Evolutionary conservation across 495 filamentous ascomycete genomes (phyloP), one percentile per base, ranked within the genome.

Genomic region (Penicillium antarcticum): DNA sequence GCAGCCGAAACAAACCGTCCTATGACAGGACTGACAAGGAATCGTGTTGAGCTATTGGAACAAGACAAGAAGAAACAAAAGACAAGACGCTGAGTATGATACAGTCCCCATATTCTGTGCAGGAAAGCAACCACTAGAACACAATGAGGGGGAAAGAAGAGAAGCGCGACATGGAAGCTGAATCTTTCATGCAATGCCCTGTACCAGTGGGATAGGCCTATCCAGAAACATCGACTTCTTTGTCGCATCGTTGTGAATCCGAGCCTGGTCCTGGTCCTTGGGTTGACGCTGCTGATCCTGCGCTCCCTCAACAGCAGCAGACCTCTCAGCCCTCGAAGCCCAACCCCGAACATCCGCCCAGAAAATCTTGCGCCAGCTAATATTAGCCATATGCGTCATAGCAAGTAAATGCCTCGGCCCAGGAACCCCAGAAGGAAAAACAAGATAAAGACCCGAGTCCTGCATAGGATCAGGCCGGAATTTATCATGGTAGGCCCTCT

Each of bases 401-500:
- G 68, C 68, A 8, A 71, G 40, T 49, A 75, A 52, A 19, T 70
- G 56, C 19, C 66, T 45, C 0, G 63, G 60, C 2, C 65, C 51
- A 1, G 65, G 67, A 9, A 71, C 14, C 0, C 67, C 66, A 0
- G 56, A 42, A 1, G 71, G 70, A 31, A 76, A 74, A 11, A 72
- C 56, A 36, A 74, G 32, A 48, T 64, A 70, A 2, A 75, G 52
- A 0, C 53, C 62, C 1, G 60, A 61, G n/a, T 71, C 69, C 37
- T 68, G 63, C 1, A 19, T 36, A 5, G 52, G 34, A 48, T 75
- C 71, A 0, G 73, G 71, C 1, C 60, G 60, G 29, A 71, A 73
- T 43, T 74, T 74, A 42, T 75, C 72, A 51, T 72, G 61, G 37
- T 73, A 74, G 0, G 65, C 71, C 53, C 70, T 74, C 61, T 77